Evolutionary conservation across 2,329 filamentous ascomycete genomes (phyloP).

Genomic region (Cladorrhinum sp.): DNA sequence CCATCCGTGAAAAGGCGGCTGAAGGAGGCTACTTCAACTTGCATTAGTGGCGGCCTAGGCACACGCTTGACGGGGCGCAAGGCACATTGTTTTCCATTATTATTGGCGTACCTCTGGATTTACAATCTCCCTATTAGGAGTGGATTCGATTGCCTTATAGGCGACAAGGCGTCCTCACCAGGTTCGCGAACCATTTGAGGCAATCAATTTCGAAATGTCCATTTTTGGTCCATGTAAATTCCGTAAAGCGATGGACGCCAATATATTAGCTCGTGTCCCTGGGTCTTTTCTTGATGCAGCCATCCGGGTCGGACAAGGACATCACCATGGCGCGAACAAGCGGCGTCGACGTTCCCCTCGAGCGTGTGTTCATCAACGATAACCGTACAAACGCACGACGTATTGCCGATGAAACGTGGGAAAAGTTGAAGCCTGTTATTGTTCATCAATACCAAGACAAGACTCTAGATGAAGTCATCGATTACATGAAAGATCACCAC

Average conservation of each 20-base stretch:
- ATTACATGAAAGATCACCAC: slow-evolving; percentile 10
- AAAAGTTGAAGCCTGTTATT: neutral
- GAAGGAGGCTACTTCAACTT: neutral
- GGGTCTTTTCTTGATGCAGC: neutral
- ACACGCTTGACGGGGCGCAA: neutral
- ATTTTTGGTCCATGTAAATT: neutral
- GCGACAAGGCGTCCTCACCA: neutral
- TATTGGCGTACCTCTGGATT: neutral
- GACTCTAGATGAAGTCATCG: slow-evolving; percentile 6
- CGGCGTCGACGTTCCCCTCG: neutral
- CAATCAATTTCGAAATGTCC: neutral
- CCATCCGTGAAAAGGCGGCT: neutral
- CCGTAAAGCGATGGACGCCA: neutral
- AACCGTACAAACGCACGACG: slow-evolving; percentile 7
- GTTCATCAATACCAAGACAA: neutral
- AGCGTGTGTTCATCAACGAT: neutral
- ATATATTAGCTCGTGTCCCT: neutral
- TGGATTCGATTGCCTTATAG: neutral
- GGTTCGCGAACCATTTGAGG: neutral
- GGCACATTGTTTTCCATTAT: neutral
- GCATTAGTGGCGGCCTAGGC: neutral
- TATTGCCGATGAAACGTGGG: slow-evolving; percentile 15
- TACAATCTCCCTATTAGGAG: neutral
- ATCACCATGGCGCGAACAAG: neutral
- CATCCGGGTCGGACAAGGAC: neutral